Base-by-base conservation (phyloP, 352 stramenopile species). In the Elongisporangium undulatum region DNA sequence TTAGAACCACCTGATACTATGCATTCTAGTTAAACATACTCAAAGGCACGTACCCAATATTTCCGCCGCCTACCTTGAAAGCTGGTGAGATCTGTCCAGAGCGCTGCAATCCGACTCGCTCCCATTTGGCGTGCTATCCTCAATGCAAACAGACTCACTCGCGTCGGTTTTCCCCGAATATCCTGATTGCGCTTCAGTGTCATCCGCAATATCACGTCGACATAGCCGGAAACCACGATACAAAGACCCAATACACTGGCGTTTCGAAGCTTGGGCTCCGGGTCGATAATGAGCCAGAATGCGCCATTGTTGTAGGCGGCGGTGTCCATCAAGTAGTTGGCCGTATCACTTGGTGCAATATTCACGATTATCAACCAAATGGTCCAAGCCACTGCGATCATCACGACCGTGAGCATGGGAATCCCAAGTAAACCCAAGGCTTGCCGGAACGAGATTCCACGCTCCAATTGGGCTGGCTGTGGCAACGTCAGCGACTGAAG, bases 311-410 rank as follows among this genome's bases (percentile, higher is more conserved):
- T 68, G 20, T 73, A 72, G 51, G 64, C 56, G 5, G 62, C 49
- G 1, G 69, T 79, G 51, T 77, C 50, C 70, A 72, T 77, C 12
- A 82, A 21, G 23, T 71, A 74, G 61, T 76, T 78, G 3, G 62
- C 71, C 0, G 59, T 63, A 17, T 39, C 53, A 20, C 72, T 78
- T 0, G 71, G 71, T 1, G 55, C 51, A 4, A 66, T 53, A n/a
- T 72, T 72, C 4, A 78, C 54, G 16, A 67, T 34, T 13, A 68
- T 57, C n/a, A 75, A 57, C 39, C 69, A 67, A 15, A 55, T 48
- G 0, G 63, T 74, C 71, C 71, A 79, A 0, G 29, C 21, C 48
- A 59, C 64, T 3, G 69, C 61, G 19, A 59, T 50, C 16, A 51
- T 6, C 5, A 66, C 58, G 15, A 69, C 29, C 13, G 29, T 16